Conservation (phyloP, 805 yeast genomes). For the Spathaspora boniae region DNA sequence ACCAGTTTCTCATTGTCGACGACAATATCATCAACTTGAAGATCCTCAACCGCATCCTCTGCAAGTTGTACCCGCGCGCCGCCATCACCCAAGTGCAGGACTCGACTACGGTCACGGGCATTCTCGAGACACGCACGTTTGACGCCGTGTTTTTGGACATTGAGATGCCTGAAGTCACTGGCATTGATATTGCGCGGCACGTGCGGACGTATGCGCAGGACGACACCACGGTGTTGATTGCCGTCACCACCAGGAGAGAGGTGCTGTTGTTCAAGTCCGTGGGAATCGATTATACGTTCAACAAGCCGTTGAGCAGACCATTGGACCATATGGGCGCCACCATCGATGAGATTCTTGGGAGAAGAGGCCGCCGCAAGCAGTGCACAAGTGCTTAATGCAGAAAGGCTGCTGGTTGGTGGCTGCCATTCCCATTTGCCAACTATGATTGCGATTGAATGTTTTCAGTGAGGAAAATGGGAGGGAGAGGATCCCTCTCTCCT, state of each 20-base stretch:
- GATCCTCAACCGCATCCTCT: conserved; percentile 30
- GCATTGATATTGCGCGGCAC: conserved; percentile 33
- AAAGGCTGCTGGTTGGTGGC: no score
- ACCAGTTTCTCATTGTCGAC: conserved; percentile 32
- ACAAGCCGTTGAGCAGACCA: conserved; percentile 34
- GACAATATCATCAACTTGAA: conserved; percentile 40
- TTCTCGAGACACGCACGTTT: conserved; percentile 15
- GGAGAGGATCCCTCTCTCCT: no score
- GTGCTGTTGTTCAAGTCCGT: conserved; percentile 25
- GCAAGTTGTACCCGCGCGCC: conserved; percentile 32
- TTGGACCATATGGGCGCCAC: conserved; percentile 10
- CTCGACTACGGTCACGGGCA: conserved; percentile 23
- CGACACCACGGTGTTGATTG: conserved; percentile 30
- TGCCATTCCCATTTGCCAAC: no score
- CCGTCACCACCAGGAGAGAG: conserved; percentile 39
- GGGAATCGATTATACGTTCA: conserved; percentile 41
- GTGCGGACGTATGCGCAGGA: conserved; percentile 6
- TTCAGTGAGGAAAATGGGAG: no score
- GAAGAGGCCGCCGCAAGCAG: no score
- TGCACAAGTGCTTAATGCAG: no score
- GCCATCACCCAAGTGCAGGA: conserved; percentile 26
- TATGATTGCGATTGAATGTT: no score
- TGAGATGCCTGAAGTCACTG: conserved; percentile 43
- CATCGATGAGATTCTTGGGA: conserved; percentile 8
- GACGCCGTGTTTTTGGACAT: conserved; percentile 41